A percentile compares a stretch with the other conserved stretches of the same genome.
phyloP scores from a whole-genome alignment of 1,284 basidiomycete species.

The Naganishia sp. region DNA sequence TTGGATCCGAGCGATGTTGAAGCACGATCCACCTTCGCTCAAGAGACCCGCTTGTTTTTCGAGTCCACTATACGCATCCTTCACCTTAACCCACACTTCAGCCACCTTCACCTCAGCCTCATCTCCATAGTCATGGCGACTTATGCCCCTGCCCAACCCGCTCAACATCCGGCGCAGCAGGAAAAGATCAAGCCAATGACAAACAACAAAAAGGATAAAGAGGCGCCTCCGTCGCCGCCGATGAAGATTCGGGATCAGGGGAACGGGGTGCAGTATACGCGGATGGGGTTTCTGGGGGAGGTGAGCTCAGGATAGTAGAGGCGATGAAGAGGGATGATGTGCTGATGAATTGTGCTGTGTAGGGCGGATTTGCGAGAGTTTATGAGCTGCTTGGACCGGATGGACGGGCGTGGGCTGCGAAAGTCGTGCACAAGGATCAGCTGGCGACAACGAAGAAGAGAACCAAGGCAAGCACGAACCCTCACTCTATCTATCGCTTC shows the following conservation, averaged over 20 bases:
- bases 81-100: not conserved
- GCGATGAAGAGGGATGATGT: too few species aligned
- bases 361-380: slow-evolving; percentile 89
- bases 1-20: too few species aligned
- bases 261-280: slow-evolving; percentile 62
- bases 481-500: not conserved
- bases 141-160: slow-evolving; percentile 12
- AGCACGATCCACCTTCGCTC: too few species aligned
- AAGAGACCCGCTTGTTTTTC: not conserved
- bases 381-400: slow-evolving; percentile 77
- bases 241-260: slow-evolving; percentile 69
- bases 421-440: slow-evolving; percentile 79
- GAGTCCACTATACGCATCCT: not conserved
- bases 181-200: slow-evolving; percentile 27
- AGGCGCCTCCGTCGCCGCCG: slow-evolving; percentile 77
- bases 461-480: slow-evolving; percentile 67
- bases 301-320: slow-evolving; percentile 55
- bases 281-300: slow-evolving; percentile 82
- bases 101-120: too few species aligned
- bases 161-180: slow-evolving; percentile 1
- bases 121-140: not conserved
- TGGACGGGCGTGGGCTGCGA: slow-evolving; percentile 72
- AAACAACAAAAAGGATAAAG: slow-evolving; percentile 64
- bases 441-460: slow-evolving; percentile 88
- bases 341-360: slow-evolving; percentile 23